Base-by-base conservation (phyloP, 2,329 filamentous ascomycete genomes). In the Penicillium palitans region DNA sequence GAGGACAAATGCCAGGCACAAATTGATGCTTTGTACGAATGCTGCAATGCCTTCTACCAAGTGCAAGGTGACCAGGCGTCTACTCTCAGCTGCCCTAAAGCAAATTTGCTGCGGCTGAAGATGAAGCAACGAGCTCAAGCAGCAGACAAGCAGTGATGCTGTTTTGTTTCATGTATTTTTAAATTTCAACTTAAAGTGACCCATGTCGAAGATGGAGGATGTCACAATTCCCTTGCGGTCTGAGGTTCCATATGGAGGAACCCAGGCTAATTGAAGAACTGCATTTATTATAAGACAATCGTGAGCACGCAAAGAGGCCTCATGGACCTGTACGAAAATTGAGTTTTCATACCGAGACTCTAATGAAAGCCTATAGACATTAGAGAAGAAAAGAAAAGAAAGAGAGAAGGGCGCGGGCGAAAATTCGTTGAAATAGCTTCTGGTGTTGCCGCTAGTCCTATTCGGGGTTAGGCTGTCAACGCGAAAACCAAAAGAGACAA, bases 301-400 rank as follows among this genome's bases (percentile, higher is more conserved):
- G 88, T 93, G 92, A 99, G 95, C 95, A 91, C 93, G 93, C 90
- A 81, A 81, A 80, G 89, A 93, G 90, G 84, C 88, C 85, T 79
- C 82, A 77, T 83, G 87, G 85, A 88, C 85, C 91, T 96, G 90
- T 91, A 90, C 87, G 92, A 91, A 90, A 85, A 98, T 84, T 91
- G 90, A 93, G 73, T 67, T 86, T 90, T 87, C 90, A 87, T 87
- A 90, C 90, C 93, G 93, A 96, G 95, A 99, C 95, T 99, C 95
- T 98, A 98, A 93, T 90, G 90, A 90, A 86, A 88, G 90, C 88
- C 91, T 93, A 83, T 74, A 74, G 80, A 83, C 81, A 83, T 83
- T 79, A 77, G 75, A 72, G 71, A 74, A 77, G 77, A 74, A 76
- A 81, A 81, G 75, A 79, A 76, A 81, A 75, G 76, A 76, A 73